phyloP scores from a whole-genome alignment of 345 rosid species.

The Lumnitzera littorea region DNA sequence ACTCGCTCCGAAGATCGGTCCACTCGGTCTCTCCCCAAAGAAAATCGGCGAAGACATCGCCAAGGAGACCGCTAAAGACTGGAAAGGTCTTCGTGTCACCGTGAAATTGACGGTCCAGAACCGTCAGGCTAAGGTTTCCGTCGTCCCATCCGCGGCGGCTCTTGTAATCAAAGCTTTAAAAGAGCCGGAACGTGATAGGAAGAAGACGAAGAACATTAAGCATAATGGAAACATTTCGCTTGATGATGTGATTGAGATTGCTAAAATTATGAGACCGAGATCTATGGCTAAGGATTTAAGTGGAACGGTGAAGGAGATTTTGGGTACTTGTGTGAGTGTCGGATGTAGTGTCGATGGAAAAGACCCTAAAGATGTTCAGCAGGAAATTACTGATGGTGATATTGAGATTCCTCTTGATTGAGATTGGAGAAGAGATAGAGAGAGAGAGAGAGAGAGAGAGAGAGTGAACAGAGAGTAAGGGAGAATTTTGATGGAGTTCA shows the following conservation, averaged over 20 bases:
- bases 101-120: slow-evolving; percentile 67
- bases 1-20: slow-evolving; percentile 56
- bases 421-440: too few species aligned
- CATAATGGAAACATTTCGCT: slow-evolving; percentile 45
- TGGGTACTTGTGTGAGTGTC: slow-evolving; percentile 58
- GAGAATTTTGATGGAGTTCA: too few species aligned
- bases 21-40: slow-evolving; percentile 57
- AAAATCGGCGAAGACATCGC: slow-evolving; percentile 68
- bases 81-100: slow-evolving; percentile 65
- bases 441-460: too few species aligned
- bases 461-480: too few species aligned
- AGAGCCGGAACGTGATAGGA: slow-evolving; percentile 57
- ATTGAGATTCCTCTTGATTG: slow-evolving; percentile 28
- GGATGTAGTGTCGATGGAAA: slow-evolving; percentile 58
- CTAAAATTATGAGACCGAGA: slow-evolving; percentile 40
- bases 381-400: slow-evolving; percentile 41
- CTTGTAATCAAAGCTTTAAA: slow-evolving; percentile 51
- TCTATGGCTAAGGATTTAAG: slow-evolving; percentile 53
- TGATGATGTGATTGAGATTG: slow-evolving; percentile 55
- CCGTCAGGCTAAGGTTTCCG: slow-evolving; percentile 57
- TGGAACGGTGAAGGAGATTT: slow-evolving; percentile 52
- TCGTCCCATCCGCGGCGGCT: slow-evolving; percentile 62
- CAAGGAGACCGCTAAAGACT: slow-evolving; percentile 62
- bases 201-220: slow-evolving; percentile 44
- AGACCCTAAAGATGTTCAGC: slow-evolving; percentile 48